These are phyloP conservation scores for Magnolia changhungtana DNA, from an alignment of 164 flowering plant species.

Conservation along the genomic window DNA sequence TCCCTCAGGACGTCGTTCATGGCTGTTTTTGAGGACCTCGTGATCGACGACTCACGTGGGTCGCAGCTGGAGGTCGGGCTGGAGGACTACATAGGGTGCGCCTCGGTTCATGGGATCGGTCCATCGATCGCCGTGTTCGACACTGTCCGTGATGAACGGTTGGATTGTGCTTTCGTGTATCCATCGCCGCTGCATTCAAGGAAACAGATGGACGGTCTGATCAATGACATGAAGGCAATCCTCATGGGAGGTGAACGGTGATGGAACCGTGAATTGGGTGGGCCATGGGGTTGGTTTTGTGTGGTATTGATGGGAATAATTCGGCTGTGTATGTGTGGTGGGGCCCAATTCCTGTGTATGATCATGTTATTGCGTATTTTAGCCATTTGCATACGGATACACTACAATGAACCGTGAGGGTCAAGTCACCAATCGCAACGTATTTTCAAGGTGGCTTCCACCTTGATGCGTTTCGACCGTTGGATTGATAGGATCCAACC, in stretches of 20 bases:
- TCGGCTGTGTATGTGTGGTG: too few species aligned
- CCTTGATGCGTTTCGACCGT: too few species aligned
- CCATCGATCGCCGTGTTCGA: constrained; percentile 71
- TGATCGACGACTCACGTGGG: constrained; percentile 33
- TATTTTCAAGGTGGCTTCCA: too few species aligned
- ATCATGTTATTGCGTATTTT: too few species aligned
- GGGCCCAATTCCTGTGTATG: too few species aligned
- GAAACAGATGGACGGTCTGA: constrained; percentile 58
- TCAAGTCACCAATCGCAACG: too few species aligned
- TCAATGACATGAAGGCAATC: constrained; percentile 55
- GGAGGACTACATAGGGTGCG: constrained; percentile 64
- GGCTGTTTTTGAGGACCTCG: constrained; percentile 66
- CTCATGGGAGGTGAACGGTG: constrained; percentile 27
- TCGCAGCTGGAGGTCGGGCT: constrained; percentile 39
- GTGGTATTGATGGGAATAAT: too few species aligned
- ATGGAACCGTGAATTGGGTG: not conserved
- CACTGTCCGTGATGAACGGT: constrained; percentile 51
- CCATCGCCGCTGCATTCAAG: constrained; percentile 81
- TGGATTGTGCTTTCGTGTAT: constrained; percentile 69
- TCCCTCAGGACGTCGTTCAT: constrained; percentile 67
- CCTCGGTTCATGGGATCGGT: constrained; percentile 75
- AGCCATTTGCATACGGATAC: too few species aligned
- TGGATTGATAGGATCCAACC: too few species aligned
- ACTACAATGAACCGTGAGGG: too few species aligned
- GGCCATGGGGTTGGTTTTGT: too few species aligned